Percentiles rank a stretch among this genome's conserved stretches.
Conservation (phyloP, 75 land plant genomes). For the Ceratopteris richardii region DNA sequence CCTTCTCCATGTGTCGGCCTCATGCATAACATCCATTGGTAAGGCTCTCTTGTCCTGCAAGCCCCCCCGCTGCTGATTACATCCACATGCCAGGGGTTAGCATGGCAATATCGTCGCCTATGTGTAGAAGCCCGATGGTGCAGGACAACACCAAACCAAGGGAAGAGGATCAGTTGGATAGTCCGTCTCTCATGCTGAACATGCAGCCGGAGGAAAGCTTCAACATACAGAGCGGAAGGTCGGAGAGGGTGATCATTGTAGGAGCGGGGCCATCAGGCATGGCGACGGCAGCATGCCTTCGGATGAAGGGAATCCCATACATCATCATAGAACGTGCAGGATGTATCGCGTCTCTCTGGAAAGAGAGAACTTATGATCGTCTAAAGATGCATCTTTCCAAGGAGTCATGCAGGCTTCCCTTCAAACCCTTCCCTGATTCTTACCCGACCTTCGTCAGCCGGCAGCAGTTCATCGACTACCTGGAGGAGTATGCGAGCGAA, state of each 20-base stretch:
- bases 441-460: conserved; percentile 30
- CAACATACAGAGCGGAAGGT: conserved; percentile 4
- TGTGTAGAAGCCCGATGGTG: too few relatives aligned
- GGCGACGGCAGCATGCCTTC: conserved; percentile 46
- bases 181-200: too few relatives aligned
- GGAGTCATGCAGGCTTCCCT: conserved; percentile 45
- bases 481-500: conserved; percentile 42
- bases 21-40: too few relatives aligned
- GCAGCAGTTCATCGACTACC: conserved; percentile 57
- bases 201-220: neutral
- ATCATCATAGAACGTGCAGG: conserved; percentile 38
- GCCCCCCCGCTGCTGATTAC: too few relatives aligned
- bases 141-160: too few relatives aligned
- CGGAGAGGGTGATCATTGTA: conserved; percentile 60
- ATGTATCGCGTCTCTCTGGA: conserved; percentile 59
- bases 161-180: too few relatives aligned
- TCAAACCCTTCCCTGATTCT: conserved; percentile 21
- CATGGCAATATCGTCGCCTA: too few relatives aligned
- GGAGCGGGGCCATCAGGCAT: conserved; percentile 59
- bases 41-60: too few relatives aligned
- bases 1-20: too few relatives aligned
- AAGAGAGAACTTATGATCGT: conserved; percentile 47
- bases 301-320: conserved; percentile 29
- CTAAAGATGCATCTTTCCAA: conserved; percentile 57
- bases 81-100: too few relatives aligned